Conservation (phyloP, 1,284 basidiomycete genomes). For the Pseudozyma hubeiensis region DNA sequence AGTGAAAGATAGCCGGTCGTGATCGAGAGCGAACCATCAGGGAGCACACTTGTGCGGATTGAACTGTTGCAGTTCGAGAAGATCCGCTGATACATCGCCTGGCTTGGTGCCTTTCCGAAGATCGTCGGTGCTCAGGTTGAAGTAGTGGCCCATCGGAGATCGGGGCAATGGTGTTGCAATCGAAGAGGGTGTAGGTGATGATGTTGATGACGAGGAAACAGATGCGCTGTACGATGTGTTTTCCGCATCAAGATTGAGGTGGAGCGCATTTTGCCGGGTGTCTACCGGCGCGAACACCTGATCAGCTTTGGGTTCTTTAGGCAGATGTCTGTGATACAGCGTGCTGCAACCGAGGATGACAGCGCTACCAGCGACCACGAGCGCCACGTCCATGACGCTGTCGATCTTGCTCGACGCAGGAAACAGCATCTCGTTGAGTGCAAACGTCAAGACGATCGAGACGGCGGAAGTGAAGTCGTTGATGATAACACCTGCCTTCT, state of each 20-base stretch:
- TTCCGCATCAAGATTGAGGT: slow-evolving; percentile 6
- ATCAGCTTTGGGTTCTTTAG: background rate
- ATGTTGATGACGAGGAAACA: slow-evolving; percentile 1
- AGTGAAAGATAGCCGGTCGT: too few relatives aligned
- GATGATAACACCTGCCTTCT: too few relatives aligned
- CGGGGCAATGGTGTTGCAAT: slow-evolving; percentile 8
- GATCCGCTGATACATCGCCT: background rate
- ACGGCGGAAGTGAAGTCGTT: too few relatives aligned
- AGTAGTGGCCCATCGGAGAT: slow-evolving; percentile 11
- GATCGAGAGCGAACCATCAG: background rate
- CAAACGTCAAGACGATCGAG: too few relatives aligned
- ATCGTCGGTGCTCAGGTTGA: slow-evolving; percentile 8
- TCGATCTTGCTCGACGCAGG: slow-evolving; percentile 12
- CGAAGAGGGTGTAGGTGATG: slow-evolving; percentile 8
- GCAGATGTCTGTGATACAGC: slow-evolving; percentile 9
- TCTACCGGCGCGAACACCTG: background rate
- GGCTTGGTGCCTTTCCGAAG: background rate
- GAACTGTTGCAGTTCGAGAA: slow-evolving; percentile 15
- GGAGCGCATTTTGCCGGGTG: background rate
- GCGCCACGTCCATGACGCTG: slow-evolving; percentile 2
- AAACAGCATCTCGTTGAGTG: slow-evolving; percentile 3
- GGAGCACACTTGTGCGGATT: background rate
- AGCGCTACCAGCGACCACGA: slow-evolving; percentile 13
- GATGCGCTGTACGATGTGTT: background rate
- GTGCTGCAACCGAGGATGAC: slow-evolving; percentile 21